A percentile compares a stretch with the other conserved stretches of the same genome.
Evolutionary conservation across 495 filamentous ascomycete genomes (phyloP).

Genomic region (Aspergillus mulundensis): DNA sequence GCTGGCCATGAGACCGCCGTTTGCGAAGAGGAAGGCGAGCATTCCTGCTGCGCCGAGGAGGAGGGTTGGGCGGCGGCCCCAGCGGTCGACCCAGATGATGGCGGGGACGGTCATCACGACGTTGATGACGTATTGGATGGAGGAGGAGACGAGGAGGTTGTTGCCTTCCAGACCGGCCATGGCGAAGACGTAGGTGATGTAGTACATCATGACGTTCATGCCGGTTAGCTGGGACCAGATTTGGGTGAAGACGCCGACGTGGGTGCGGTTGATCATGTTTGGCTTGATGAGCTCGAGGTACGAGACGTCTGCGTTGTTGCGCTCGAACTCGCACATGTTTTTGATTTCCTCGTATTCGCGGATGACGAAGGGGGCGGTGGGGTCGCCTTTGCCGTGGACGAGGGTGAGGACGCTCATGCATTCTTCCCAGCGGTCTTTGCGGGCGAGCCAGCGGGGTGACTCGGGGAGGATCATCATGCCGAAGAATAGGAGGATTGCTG

Average conservation of each 20-base stretch:
- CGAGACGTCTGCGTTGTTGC: slow-evolving; percentile 54
- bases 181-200: slow-evolving; percentile 63
- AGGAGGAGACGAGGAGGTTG: slow-evolving; percentile 60
- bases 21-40: slow-evolving; percentile 64
- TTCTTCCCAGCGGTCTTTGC: slow-evolving; percentile 72
- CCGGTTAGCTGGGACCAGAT: slow-evolving; percentile 83
- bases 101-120: slow-evolving; percentile 51
- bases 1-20: slow-evolving; percentile 61
- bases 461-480: slow-evolving; percentile 67
- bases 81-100: slow-evolving; percentile 57
- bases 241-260: slow-evolving; percentile 73
- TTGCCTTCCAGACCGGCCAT: slow-evolving; percentile 63
- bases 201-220: slow-evolving; percentile 79
- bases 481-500: slow-evolving; percentile 58
- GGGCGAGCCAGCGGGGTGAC: slow-evolving; percentile 73
- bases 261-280: slow-evolving; percentile 69
- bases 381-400: slow-evolving; percentile 64
- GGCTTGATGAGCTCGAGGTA: slow-evolving; percentile 68
- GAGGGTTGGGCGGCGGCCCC: slow-evolving; percentile 62
- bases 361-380: slow-evolving; percentile 55
- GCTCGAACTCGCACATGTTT: slow-evolving; percentile 66
- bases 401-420: slow-evolving; percentile 57
- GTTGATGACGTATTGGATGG: slow-evolving; percentile 69
- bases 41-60: slow-evolving; percentile 63
- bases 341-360: slow-evolving; percentile 69